Evolutionary conservation across 2,329 filamentous ascomycete species (phyloP), one percentile per base, ranked within the genome.

Genomic region (Cercospora citrullina): DNA sequence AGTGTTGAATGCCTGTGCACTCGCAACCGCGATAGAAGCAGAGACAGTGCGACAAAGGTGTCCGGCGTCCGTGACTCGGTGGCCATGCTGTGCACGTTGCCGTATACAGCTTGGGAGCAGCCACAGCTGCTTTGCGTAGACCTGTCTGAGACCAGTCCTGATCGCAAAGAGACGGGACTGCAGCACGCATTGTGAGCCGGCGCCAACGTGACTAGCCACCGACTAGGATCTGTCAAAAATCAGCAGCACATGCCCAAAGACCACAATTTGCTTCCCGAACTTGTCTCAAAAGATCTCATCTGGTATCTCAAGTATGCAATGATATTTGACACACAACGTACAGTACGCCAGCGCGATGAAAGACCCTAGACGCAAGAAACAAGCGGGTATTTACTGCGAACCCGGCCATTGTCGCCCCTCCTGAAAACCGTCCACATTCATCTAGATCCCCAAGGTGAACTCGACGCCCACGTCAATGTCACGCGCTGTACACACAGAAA

Each of bases 401-500:
- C 48, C 48, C 48, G 48, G 5, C 16, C 48, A 16, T 55, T 55
- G 48, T 55, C 23, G 48, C 48, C 23, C 48, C 48, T 55, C 48
- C 48, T 55, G 48, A 55, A 55, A 28, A 23, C 48, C 14, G 23
- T 55, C 48, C 48, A 55, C 61, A 57, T 53, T 18, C 39, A 28
- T 74, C 82, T 92, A 98, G 85, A 97, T 97, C 84, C 93, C 94
- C 79, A 97, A 87, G 75, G 89, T 91, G 84, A 96, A 97, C 84
- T 96, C 92, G 76, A 98, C 94, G 77, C 94, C 94, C 73, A 98
- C 94, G 78, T 98, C 95, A 78, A 97, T 97, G 76, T 97, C 94
- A 77, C 94, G 91, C 77, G 95, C 92, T 91, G 75, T 63, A 67
- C 48, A 55, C 12, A 28, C 53, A 55, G 30, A 57, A 57, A 62